These are phyloP conservation scores for Capronia americana DNA, from an alignment of 2,329 filamentous ascomycete species.

Conservation along the genomic window DNA sequence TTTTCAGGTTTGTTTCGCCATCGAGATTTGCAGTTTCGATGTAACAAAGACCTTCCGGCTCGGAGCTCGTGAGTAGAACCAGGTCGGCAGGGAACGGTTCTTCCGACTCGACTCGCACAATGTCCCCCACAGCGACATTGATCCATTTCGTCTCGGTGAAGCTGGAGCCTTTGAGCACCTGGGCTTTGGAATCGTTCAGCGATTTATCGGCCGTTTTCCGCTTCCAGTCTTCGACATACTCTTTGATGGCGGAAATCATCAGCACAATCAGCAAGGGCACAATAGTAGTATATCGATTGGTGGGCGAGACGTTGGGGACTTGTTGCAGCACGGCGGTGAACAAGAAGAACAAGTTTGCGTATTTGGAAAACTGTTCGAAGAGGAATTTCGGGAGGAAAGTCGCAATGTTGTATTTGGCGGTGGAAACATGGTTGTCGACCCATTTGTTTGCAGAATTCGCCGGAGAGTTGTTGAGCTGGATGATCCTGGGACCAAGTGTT, in stretches of 20 bases:
- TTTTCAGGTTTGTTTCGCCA: conserved; percentile 97
- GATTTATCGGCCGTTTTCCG: conserved; percentile 84
- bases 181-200: conserved; percentile 85
- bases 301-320: conserved; percentile 92
- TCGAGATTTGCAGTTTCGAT: conserved; percentile 98
- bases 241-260: conserved; percentile 93
- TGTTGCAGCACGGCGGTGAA: conserved; percentile 95
- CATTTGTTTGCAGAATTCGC: conserved; percentile 90
- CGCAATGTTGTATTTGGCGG: conserved; percentile 92
- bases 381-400: conserved; percentile 97
- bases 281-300: conserved; percentile 94
- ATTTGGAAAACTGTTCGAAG: conserved; percentile 98
- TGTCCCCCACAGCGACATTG: conserved; percentile 89
- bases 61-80: conserved; percentile 89
- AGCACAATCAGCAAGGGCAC: conserved; percentile 90
- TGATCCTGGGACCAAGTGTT: conserved; percentile 87
- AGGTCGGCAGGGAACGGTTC: conserved; percentile 94
- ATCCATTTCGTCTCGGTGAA: conserved; percentile 94
- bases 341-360: conserved; percentile 98
- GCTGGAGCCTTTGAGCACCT: conserved; percentile 78
- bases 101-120: conserved; percentile 91
- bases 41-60: conserved; percentile 96
- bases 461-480: conserved; percentile 94
- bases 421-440: conserved; percentile 95
- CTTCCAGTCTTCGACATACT: conserved; percentile 91